Percentiles rank a stretch among this genome's conserved stretches.
Conservation (phyloP, 805 yeast genomes). For the Yamadazyma ubonensis region DNA sequence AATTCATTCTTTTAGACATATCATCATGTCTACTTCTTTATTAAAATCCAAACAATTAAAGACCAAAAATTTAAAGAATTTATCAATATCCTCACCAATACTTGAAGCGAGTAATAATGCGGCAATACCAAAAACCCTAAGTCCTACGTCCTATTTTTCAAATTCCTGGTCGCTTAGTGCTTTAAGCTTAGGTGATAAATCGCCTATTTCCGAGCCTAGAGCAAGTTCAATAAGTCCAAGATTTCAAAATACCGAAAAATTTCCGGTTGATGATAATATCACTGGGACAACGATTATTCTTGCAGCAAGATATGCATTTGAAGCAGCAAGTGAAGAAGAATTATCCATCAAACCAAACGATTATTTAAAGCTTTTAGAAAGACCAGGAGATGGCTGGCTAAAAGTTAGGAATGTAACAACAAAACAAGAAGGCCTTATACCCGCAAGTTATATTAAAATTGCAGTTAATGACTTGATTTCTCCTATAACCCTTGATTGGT, state of each 20-base stretch:
- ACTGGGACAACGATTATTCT: slow-evolving; percentile 20
- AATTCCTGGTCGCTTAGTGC: slow-evolving; percentile 7
- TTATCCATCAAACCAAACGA: slow-evolving; percentile 27
- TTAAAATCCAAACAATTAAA: slow-evolving; percentile 14
- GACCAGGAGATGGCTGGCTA: slow-evolving; percentile 44
- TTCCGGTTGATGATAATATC: slow-evolving; percentile 1
- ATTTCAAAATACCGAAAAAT: not conserved
- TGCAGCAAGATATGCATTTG: slow-evolving; percentile 31
- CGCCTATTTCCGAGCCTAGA: not conserved
- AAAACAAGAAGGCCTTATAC: slow-evolving; percentile 30
- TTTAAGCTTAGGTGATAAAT: slow-evolving; percentile 2
- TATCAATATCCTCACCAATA: slow-evolving; percentile 22
- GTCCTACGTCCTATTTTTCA: slow-evolving; percentile 9
- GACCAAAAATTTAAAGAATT: slow-evolving; percentile 25
- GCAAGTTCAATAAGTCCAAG: slow-evolving; percentile 6
- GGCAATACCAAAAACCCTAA: slow-evolving; percentile 7
- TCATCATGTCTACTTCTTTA: slow-evolving; percentile 6
- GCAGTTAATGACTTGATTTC: slow-evolving; percentile 36
- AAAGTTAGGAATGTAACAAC: slow-evolving; percentile 29
- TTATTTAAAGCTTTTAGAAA: slow-evolving; percentile 30
- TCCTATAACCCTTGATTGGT: slow-evolving; percentile 35
- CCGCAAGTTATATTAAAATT: slow-evolving; percentile 40
- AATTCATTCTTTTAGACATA: too few relatives aligned
- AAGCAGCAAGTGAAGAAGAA: slow-evolving; percentile 27
- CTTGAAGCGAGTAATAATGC: slow-evolving; percentile 7